Percentiles rank a stretch among this genome's conserved stretches.
Evolutionary conservation across 2,329 filamentous ascomycete species (phyloP).

Genomic region (Diplodia mutila): DNA sequence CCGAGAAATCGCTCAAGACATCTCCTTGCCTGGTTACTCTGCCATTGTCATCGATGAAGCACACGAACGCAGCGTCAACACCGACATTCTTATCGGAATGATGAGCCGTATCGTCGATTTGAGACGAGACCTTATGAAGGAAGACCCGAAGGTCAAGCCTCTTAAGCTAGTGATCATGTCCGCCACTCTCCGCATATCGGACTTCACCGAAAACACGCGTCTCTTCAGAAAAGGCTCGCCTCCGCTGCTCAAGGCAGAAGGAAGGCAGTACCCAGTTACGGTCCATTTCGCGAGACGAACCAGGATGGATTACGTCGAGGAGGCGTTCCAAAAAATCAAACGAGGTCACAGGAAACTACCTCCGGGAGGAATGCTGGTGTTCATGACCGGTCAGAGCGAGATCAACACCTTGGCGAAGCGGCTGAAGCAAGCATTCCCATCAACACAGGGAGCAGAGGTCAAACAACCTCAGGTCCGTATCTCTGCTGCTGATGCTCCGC

Average conservation of each 20-base stretch:
- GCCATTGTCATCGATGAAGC: constrained; percentile 95
- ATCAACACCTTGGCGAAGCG: constrained; percentile 82
- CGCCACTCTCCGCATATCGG: constrained; percentile 86
- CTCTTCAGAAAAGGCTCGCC: constrained; percentile 76
- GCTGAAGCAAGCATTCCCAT: constrained; percentile 69
- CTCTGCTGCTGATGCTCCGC: constrained; percentile 73
- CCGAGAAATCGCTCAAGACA: constrained; percentile 87
- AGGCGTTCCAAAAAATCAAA: constrained; percentile 84
- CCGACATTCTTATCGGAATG: constrained; percentile 97
- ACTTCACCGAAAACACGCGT: constrained; percentile 81
- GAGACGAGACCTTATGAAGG: constrained; percentile 71
- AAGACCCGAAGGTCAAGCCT: constrained; percentile 70
- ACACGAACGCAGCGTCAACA: constrained; percentile 96
- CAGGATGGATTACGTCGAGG: constrained; percentile 84
- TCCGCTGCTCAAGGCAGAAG: constrained; percentile 86
- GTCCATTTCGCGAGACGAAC: constrained; percentile 86
- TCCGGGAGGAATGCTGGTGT: constrained; percentile 87
- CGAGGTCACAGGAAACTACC: constrained; percentile 89
- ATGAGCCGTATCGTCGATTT: constrained; percentile 89
- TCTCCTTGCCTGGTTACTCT: constrained; percentile 86
- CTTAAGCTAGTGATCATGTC: constrained; percentile 98
- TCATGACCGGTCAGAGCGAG: constrained; percentile 91
- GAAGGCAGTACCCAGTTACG: constrained; percentile 87
- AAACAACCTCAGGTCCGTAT: constrained; percentile 72
- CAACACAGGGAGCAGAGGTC: constrained; percentile 50